Percentiles rank a stretch among this genome's conserved stretches.
Evolutionary conservation across 75 land plant species (phyloP).

Genomic region (Sequoiadendron giganteum): DNA sequence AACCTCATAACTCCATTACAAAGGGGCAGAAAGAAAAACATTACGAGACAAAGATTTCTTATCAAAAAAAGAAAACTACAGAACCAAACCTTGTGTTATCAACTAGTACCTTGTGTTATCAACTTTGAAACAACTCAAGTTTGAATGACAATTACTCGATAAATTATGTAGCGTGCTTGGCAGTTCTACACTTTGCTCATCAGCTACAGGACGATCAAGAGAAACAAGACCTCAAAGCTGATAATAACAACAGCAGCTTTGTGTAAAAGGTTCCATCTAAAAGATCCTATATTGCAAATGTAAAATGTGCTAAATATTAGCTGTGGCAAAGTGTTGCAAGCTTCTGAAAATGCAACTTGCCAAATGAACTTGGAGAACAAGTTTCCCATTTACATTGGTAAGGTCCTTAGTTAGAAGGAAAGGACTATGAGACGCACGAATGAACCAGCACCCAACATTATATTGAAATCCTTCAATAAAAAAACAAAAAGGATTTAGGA

Average conservation of each 20-base stretch:
- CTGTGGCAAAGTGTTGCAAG: not conserved
- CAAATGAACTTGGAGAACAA: not conserved
- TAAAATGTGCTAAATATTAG: not conserved
- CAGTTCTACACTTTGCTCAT: not conserved
- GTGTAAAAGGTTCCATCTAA: not conserved
- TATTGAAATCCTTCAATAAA: constrained; percentile 6
- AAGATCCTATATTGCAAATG: not conserved
- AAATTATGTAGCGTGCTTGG: not conserved
- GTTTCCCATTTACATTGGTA: not conserved
- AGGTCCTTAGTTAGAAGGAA: not conserved
- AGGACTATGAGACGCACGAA: not conserved
- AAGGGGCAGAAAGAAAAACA: not conserved
- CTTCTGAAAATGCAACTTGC: not conserved
- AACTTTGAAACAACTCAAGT: not conserved
- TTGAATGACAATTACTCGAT: not conserved
- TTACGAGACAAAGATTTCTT: not conserved
- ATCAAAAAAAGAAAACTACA: not conserved
- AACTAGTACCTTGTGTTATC: not conserved
- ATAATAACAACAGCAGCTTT: not conserved
- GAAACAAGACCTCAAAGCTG: not conserved
- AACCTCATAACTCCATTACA: not conserved
- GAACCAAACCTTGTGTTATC: not conserved
- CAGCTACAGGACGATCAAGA: not conserved
- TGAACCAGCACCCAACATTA: not conserved
- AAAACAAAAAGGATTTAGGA: not conserved